Evolutionary conservation across 805 yeast species (phyloP), one percentile per base, ranked within the genome.

Genomic region (Priceomyces haplophilus): DNA sequence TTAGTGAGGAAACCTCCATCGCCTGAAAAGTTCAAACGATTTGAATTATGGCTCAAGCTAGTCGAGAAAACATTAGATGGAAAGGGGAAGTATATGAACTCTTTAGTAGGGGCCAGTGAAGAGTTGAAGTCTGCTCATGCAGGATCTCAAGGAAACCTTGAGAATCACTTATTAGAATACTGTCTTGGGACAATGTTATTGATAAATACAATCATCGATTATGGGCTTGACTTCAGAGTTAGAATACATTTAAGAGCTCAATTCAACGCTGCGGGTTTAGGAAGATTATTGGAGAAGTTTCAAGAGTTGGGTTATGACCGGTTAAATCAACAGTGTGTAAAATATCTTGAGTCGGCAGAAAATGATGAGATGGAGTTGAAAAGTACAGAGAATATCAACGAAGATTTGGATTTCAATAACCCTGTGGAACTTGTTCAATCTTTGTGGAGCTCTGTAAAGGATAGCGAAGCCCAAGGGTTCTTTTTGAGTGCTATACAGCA

Each of bases 31-130:
- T 66, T 70, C 48, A 77, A 68, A 49, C 62, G 84, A 32, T 80
- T 84, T 51, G 85, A 82, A 47, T 74, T 83, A 29, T 88, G 96
- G 96, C 56, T 88, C 35, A 64, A 68, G 38, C 66, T 80, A 10
- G 82, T 88, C 3, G 83, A 76, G 39, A 77, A 75, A 38, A 83
- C 90, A 0, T 54, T 88, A 34, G 88, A 82, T 43, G 97, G 97
- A 2, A 76, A 90, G 52, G 98, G 98, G 6, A 84, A 81, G 53
- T 69, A 67, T 48, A 74, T 86, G 76, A 96, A 97, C 8, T 87
- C 97, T 0, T 62, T 84, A 54, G 98, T 91, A 7, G 97, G 97
- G 1, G 96, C 97, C 0, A 83, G 88, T 45, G 93, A 84, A 7
- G 97, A 91, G 51, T 75, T 80, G 41, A 82, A 80, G 45, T 61